Conservation (phyloP, 2,329 filamentous ascomycete species). For the Cercospora sp. region DNA sequence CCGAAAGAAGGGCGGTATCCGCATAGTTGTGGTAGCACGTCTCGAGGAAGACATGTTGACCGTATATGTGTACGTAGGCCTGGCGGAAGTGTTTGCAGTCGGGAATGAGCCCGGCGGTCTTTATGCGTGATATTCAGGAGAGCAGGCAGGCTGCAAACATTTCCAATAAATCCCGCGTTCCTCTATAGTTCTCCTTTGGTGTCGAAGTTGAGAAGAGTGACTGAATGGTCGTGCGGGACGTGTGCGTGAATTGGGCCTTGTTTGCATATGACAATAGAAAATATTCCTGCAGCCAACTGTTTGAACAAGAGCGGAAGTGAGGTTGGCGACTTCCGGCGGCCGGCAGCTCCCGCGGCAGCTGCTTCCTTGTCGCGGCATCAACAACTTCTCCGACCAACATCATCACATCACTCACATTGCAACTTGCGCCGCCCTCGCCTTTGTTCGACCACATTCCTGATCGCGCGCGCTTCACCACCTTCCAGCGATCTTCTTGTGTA, state of each 20-base stretch:
- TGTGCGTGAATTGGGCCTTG: background rate
- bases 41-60: constrained; percentile 32
- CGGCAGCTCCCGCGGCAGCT: background rate
- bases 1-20: constrained; percentile 68
- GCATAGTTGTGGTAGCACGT: constrained; percentile 47
- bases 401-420: background rate
- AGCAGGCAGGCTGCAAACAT: background rate
- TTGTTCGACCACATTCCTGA: background rate
- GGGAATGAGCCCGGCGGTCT: background rate
- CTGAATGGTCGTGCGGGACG: background rate
- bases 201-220: background rate
- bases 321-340: background rate
- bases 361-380: background rate
- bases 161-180: background rate
- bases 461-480: background rate
- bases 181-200: background rate
- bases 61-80: background rate
- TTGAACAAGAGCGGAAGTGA: constrained; percentile 7
- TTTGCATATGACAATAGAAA: background rate
- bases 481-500: background rate
- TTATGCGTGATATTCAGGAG: background rate
- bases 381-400: background rate
- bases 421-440: background rate
- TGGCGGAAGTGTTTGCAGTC: background rate
- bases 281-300: background rate